phyloP scores from a whole-genome alignment of 208 protist genomes.

The Trypanosoma vivax region DNA sequence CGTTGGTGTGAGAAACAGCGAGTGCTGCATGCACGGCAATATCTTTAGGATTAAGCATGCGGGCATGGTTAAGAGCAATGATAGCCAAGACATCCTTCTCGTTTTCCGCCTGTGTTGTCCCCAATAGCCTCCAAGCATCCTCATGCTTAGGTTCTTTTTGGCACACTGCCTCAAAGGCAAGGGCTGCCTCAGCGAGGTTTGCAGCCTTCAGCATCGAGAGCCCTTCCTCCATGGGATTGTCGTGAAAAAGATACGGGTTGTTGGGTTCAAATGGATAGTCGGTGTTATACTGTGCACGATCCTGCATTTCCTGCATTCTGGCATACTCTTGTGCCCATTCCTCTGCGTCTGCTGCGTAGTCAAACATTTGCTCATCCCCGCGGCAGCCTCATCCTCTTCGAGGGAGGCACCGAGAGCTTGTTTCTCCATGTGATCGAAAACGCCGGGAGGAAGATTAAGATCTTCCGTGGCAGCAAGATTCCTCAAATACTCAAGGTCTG shows the following conservation, averaged over 20 bases:
- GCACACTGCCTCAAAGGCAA: slow-evolving; percentile 86
- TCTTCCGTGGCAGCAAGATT: slow-evolving; percentile 38
- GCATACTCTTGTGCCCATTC: slow-evolving; percentile 78
- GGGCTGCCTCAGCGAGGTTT: slow-evolving; percentile 79
- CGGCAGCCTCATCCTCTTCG: slow-evolving; percentile 24
- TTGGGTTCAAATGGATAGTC: slow-evolving; percentile 87
- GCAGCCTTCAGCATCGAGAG: slow-evolving; percentile 60
- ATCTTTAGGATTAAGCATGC: slow-evolving; percentile 55
- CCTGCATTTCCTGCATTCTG: slow-evolving; percentile 46
- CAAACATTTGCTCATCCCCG: background rate
- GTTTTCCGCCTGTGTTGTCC: slow-evolving; percentile 83
- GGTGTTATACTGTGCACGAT: slow-evolving; percentile 46
- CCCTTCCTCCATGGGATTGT: slow-evolving; percentile 69
- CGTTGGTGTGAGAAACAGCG: slow-evolving; percentile 84
- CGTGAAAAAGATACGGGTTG: slow-evolving; percentile 82
- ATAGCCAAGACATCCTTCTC: slow-evolving; percentile 87
- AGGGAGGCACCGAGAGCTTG: slow-evolving; percentile 3
- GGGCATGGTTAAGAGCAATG: slow-evolving; percentile 78
- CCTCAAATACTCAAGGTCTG: slow-evolving; percentile 59
- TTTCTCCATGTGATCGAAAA: slow-evolving; percentile 27
- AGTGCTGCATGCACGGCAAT: slow-evolving; percentile 69
- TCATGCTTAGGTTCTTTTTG: slow-evolving; percentile 58
- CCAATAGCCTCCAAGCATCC: slow-evolving; percentile 76
- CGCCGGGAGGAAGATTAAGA: slow-evolving; percentile 37
- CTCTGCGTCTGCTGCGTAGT: slow-evolving; percentile 32